A percentile compares a stretch with the other conserved stretches of the same genome.
These are phyloP conservation scores for Cercospora zeae-maydis DNA, from an alignment of 2,329 filamentous ascomycete genomes.

Conservation along the genomic window DNA sequence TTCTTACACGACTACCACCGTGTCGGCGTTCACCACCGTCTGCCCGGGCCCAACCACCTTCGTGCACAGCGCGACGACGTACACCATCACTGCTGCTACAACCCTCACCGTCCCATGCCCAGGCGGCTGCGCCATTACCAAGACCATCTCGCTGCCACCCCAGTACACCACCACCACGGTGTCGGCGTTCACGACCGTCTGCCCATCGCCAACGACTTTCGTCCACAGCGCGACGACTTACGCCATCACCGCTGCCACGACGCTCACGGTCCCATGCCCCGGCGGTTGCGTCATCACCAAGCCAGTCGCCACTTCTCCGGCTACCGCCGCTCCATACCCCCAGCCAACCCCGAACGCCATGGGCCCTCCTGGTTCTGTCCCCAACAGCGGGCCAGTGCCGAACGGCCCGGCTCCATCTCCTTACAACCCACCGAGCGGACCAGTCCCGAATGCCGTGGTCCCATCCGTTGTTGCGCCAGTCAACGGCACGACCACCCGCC, in stretches of 20 bases:
- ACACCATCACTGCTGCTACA: constrained; percentile 56
- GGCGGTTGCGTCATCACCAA: constrained; percentile 20
- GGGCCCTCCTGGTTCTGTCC: background rate
- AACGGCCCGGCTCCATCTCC: too few species aligned
- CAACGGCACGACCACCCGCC: background rate
- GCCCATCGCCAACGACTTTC: constrained; percentile 63
- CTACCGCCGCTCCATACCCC: background rate
- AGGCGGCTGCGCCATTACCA: constrained; percentile 11
- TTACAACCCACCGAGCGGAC: too few species aligned
- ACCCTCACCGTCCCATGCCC: constrained; percentile 27
- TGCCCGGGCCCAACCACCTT: constrained; percentile 65
- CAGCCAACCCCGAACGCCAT: background rate
- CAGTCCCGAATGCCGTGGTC: background rate
- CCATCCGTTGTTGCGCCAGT: background rate
- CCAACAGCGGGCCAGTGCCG: too few species aligned
- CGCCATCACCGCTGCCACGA: constrained; percentile 54
- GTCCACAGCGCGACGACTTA: constrained; percentile 64
- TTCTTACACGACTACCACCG: constrained; percentile 43
- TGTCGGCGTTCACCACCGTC: constrained; percentile 65
- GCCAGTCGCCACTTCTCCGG: constrained; percentile 1
- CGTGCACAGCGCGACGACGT: constrained; percentile 62
- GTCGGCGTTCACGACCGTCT: constrained; percentile 65
- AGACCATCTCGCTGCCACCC: background rate
- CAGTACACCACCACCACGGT: constrained; percentile 57
- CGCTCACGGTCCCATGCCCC: constrained; percentile 24